These are phyloP conservation scores for Cladosporium colombiae DNA, from an alignment of 2,329 filamentous ascomycete genomes.

Conservation along the genomic window DNA sequence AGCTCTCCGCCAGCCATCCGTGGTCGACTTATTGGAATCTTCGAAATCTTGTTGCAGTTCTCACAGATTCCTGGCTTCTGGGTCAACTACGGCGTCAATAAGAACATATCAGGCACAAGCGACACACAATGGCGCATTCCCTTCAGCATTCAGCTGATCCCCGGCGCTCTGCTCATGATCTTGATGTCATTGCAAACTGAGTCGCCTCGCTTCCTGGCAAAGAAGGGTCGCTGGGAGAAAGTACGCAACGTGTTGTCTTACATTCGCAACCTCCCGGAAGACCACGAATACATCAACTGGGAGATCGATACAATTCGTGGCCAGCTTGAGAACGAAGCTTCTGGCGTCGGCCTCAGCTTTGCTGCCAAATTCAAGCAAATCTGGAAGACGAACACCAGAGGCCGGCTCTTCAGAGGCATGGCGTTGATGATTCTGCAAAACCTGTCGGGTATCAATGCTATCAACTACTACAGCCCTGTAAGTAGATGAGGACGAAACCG, in stretches of 20 bases:
- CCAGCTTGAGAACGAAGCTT: constrained; percentile 11
- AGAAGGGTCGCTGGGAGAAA: constrained; percentile 4
- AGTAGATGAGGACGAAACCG: not conserved
- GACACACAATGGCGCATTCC: constrained; percentile 25
- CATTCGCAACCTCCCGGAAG: constrained; percentile 11
- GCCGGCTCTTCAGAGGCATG: constrained; percentile 24
- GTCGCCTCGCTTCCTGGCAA: constrained; percentile 31
- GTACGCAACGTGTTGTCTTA: not conserved
- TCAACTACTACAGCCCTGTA: constrained; percentile 9
- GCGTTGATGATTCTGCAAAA: constrained; percentile 25
- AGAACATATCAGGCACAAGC: constrained; percentile 38
- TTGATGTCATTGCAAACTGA: constrained; percentile 30
- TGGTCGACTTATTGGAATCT: constrained; percentile 38
- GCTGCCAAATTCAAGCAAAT: constrained; percentile 40
- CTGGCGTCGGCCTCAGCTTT: constrained; percentile 16
- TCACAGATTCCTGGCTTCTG: constrained; percentile 33
- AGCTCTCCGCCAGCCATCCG: constrained; percentile 59
- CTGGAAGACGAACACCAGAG: constrained; percentile 20
- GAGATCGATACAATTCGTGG: constrained; percentile 12
- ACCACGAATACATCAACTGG: constrained; percentile 15
- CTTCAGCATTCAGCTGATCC: constrained; percentile 32
- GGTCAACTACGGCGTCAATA: constrained; percentile 46
- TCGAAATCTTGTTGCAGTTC: constrained; percentile 19
- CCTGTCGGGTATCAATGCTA: constrained; percentile 18
- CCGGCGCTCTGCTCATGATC: constrained; percentile 30